A percentile compares a stretch with the other conserved stretches of the same genome.
Evolutionary conservation across 768 basidiomycete genomes (phyloP).

Genomic region (Tricholoma flavovirens): DNA sequence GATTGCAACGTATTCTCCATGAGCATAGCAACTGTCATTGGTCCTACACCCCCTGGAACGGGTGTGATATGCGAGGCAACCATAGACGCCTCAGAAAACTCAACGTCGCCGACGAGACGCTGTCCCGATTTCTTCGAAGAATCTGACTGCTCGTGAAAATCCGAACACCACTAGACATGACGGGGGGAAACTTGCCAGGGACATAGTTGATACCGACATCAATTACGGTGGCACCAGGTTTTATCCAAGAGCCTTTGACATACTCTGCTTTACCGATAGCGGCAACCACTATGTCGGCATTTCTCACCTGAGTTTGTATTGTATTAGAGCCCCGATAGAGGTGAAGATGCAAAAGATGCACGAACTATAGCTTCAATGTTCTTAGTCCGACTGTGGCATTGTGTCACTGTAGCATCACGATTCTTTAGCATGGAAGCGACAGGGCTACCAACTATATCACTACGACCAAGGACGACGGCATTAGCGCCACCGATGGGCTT

Average conservation of each 20-base stretch:
- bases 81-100: conserved; percentile 68
- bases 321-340: not conserved
- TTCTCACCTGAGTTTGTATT: conserved; percentile 51
- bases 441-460: conserved; percentile 96
- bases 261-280: conserved; percentile 94
- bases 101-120: conserved; percentile 93
- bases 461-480: conserved; percentile 91
- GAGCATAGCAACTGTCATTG: conserved; percentile 99
- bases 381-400: conserved; percentile 90
- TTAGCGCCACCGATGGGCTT: conserved; percentile 70
- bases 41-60: conserved; percentile 97
- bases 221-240: conserved; percentile 91
- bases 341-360: conserved; percentile 5
- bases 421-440: conserved; percentile 87
- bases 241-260: conserved; percentile 91
- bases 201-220: conserved; percentile 98
- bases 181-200: conserved; percentile 53
- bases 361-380: conserved; percentile 75
- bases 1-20: conserved; percentile 92
- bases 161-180: conserved; percentile 2
- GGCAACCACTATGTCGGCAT: conserved; percentile 89
- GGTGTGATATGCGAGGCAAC: conserved; percentile 93
- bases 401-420: conserved; percentile 93
- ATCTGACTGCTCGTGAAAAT: conserved; percentile 40
- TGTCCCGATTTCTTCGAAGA: conserved; percentile 90